These are phyloP conservation scores for Neurospora pannonica DNA, from an alignment of 495 filamentous ascomycete species.

Conservation along the genomic window DNA sequence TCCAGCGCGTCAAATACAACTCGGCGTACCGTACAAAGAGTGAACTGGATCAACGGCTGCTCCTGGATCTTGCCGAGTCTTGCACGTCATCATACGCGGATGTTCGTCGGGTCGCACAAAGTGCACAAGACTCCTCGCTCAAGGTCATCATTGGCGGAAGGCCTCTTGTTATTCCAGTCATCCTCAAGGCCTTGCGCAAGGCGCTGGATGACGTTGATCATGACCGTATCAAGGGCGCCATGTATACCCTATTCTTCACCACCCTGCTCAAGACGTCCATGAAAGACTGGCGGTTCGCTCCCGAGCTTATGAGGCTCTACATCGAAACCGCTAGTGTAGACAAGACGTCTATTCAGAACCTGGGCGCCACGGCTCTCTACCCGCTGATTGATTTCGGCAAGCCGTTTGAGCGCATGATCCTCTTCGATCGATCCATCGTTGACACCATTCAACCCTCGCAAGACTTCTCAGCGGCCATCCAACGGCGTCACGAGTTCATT, in stretches of 20 bases:
- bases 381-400: conserved; percentile 87
- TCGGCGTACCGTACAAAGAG: conserved; percentile 76
- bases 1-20: conserved; percentile 89
- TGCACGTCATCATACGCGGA: conserved; percentile 93
- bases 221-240: conserved; percentile 83
- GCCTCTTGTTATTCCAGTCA: conserved; percentile 75
- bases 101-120: conserved; percentile 85
- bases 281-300: conserved; percentile 87
- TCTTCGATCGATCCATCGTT: conserved; percentile 66
- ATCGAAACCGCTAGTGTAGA: conserved; percentile 84
- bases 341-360: conserved; percentile 85
- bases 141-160: conserved; percentile 81
- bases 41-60: conserved; percentile 69
- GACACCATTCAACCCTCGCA: conserved; percentile 65
- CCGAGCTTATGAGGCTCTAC: conserved; percentile 74
- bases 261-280: conserved; percentile 80
- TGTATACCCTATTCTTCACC: conserved; percentile 83
- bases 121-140: conserved; percentile 85
- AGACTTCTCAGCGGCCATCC: conserved; percentile 53
- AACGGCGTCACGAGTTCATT: conserved; percentile 58
- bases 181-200: conserved; percentile 68
- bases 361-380: conserved; percentile 71
- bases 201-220: conserved; percentile 77
- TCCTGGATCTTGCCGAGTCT: conserved; percentile 83
- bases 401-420: conserved; percentile 72